Base-by-base conservation (phyloP, 805 yeast genomes). In the Candida silvatica region DNA sequence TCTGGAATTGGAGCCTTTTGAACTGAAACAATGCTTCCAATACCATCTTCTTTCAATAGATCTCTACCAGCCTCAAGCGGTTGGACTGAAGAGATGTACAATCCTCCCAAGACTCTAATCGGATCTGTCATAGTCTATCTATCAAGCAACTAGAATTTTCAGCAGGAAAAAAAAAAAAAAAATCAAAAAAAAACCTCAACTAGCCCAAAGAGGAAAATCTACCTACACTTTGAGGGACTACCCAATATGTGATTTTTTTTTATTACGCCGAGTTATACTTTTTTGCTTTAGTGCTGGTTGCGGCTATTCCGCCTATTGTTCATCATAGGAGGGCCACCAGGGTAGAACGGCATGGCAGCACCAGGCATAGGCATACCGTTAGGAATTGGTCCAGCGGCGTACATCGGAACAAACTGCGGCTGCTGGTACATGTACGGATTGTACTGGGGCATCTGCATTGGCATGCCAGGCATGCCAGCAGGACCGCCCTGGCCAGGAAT, bases 21-120 rank as follows among this genome's bases (percentile, higher is more conserved):
- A 1, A 80, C 69, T 0, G 95, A 79, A 17, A 90, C 54, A 8
- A 92, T 72, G 50, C 81, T 85, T 0, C 85, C 70, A 29, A 92
- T 77, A 7, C 72, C 69, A 44, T 67, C 59, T 17, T 71, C 64
- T 17, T 62, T 61, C 20, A 56, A 58, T 29, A 84, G 56, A 29
- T 80, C 75, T 11, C 65, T 56, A 28, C 61, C 68, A 3, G 73
- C 67, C 12, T 69, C 59, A 17, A 87, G 59, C 0, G 95, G 82
- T 34, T 71, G 73, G 16, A 80, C 62, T 1, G 92, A 74, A 4
- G 95, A 87, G 12, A 90, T 56, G 57, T 77, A 83, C 2, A 90
- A 68, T 6, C 79, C 78, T 18, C 94, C 94, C n/a, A 84, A 56
- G n/a, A 87, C 69, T 48, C 94, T 65, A 37, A 22, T 22, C 7